Evolutionary conservation across 495 filamentous ascomycete species (phyloP), one percentile per base, ranked within the genome.

Genomic region (Pseudomonodictys pantanalensis): DNA sequence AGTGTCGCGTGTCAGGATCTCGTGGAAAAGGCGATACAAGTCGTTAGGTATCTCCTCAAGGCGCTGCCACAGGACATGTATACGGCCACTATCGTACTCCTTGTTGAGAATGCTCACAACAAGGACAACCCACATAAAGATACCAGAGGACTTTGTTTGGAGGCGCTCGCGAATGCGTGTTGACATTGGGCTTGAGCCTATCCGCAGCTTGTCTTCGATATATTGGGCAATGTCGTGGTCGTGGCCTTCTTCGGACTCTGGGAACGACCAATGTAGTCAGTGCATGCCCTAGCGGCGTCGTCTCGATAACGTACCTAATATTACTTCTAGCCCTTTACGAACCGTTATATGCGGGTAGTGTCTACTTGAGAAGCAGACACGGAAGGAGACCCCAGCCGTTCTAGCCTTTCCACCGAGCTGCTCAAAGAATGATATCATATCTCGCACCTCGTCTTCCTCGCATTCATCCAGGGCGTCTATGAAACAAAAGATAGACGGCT

Each of bases 271-370:
- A n/a, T n/a, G n/a, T n/a, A n/a, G n/a, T n/a, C n/a, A n/a, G n/a
- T n/a, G n/a, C n/a, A n/a, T n/a, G n/a, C n/a, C n/a, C n/a, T n/a
- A n/a, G n/a, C n/a, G n/a, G n/a, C n/a, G n/a, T n/a, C n/a, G n/a
- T n/a, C n/a, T n/a, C n/a, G n/a, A n/a, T n/a, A n/a, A n/a, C n/a
- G n/a, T n/a, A n/a, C n/a, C n/a, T n/a, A n/a, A n/a, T n/a, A n/a
- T n/a, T n/a, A n/a, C n/a, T n/a, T n/a, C n/a, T 3, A 73, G 56
- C 2, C 75, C 71, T 10, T 64, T 61, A 5, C 56, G 20, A 2
- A 77, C 71, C 0, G 55, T 60, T 39, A 83, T 76, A 38, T 76
- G 52, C 0, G 79, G 79, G 52, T 81, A 80, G 62, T 79, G 77
- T 3, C 79, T 69, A 62, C 79, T 81, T 0, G 80, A 78, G 43